These are phyloP conservation scores for Trichoderma atrobrunneum DNA, from an alignment of 2,329 filamentous ascomycete species.

Conservation along the genomic window DNA sequence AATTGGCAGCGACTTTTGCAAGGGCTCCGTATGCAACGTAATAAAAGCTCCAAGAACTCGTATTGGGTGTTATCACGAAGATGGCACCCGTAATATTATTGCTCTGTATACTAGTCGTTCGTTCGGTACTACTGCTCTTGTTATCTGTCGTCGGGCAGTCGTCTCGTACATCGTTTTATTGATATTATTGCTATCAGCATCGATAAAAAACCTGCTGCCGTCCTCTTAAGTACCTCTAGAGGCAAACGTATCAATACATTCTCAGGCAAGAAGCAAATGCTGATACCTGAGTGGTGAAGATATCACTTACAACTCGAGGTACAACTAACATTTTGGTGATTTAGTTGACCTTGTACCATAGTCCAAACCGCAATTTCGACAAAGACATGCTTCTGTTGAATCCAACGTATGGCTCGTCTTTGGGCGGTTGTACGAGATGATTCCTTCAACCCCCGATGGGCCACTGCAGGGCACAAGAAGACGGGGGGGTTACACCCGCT, in stretches of 20 bases:
- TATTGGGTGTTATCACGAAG: accelerated
- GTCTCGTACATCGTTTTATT: neutral
- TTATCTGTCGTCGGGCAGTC: neutral
- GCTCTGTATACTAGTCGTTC: neutral
- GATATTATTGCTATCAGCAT: neutral
- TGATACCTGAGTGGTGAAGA: neutral
- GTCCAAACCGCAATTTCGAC: neutral
- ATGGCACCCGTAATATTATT: neutral
- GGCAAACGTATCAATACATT: neutral
- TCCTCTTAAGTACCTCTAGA: neutral
- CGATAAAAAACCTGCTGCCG: accelerated
- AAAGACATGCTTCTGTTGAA: neutral
- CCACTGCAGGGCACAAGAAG: neutral
- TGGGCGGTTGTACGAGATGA: neutral
- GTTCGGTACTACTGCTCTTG: neutral
- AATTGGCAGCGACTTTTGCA: too few species aligned
- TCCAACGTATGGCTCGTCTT: neutral
- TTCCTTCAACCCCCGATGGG: neutral
- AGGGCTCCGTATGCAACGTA: neutral
- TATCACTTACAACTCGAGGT: neutral
- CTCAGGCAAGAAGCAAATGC: accelerated
- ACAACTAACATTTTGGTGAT: neutral
- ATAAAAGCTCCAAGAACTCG: neutral
- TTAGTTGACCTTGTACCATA: neutral
- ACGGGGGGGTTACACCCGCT: neutral